Evolutionary conservation across 345 rosid species (phyloP).

Genomic region (Bretschneidera sinensis): DNA sequence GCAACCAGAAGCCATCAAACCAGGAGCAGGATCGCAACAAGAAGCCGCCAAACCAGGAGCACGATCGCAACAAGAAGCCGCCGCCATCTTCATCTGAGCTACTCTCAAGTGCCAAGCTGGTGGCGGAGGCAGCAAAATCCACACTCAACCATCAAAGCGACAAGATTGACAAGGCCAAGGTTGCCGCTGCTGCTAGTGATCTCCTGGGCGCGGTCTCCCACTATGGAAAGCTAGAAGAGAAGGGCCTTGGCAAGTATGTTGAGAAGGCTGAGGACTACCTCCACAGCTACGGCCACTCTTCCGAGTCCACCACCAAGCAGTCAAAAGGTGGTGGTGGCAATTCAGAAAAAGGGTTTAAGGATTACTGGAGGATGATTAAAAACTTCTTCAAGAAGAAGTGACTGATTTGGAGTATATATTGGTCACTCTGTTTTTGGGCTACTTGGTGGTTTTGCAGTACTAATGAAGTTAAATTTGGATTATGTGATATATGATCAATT

Average conservation of each 20-base stretch:
- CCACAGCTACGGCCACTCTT: conserved; percentile 38
- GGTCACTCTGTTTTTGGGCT: no score
- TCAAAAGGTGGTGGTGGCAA: conserved; percentile 9
- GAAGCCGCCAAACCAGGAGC: conserved; percentile 7
- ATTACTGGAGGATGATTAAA: conserved; percentile 46
- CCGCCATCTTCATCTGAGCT: conserved; percentile 50
- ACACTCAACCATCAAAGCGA: conserved; percentile 32
- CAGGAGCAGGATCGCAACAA: neutral
- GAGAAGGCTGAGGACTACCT: conserved; percentile 70
- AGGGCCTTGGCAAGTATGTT: conserved; percentile 54
- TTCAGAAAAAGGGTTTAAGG: conserved; percentile 27
- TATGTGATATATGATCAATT: no score
- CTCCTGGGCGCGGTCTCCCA: conserved; percentile 56
- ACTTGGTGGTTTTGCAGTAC: no score
- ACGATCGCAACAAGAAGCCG: neutral
- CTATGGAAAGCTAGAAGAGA: conserved; percentile 66
- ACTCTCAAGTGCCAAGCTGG: conserved; percentile 54
- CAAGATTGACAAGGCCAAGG: conserved; percentile 51
- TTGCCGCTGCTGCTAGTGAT: conserved; percentile 59
- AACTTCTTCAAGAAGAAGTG: conserved; percentile 46
- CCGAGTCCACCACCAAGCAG: conserved; percentile 16
- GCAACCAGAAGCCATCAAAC: no score
- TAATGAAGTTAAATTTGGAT: no score
- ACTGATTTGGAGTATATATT: no score
- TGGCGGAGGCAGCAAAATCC: conserved; percentile 56